phyloP scores from a whole-genome alignment of 2,329 filamentous ascomycete genomes.

The Magnaporthiopsis poae region DNA sequence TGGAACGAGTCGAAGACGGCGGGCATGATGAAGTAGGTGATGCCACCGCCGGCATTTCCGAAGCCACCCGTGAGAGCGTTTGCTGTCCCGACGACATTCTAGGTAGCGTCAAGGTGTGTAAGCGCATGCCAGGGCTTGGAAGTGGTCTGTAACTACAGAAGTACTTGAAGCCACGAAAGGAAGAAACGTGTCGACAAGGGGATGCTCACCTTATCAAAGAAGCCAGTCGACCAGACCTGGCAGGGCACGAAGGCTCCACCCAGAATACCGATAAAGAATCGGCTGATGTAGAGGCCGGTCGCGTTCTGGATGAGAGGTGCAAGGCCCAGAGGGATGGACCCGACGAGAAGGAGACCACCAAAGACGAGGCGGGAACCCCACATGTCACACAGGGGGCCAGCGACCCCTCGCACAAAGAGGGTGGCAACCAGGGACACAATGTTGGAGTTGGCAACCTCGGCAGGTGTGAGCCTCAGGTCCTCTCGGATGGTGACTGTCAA shows the following conservation, averaged over 20 bases:
- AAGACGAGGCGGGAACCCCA: constrained; percentile 76
- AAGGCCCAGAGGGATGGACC: constrained; percentile 71
- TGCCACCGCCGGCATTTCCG: constrained; percentile 79
- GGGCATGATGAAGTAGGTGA: constrained; percentile 91
- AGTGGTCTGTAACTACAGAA: no score
- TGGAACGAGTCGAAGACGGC: constrained; percentile 74
- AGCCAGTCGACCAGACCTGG: constrained; percentile 85
- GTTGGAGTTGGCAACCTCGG: constrained; percentile 78
- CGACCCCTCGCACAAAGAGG: constrained; percentile 64
- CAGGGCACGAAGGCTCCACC: constrained; percentile 74
- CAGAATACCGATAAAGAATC: constrained; percentile 74
- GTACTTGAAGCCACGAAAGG: no score
- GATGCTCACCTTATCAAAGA: constrained; percentile 61
- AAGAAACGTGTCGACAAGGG: no score
- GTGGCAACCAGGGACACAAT: constrained; percentile 70
- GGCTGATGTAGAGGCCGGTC: constrained; percentile 57
- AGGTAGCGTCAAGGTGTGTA: no score
- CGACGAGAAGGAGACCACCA: constrained; percentile 63
- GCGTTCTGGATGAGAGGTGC: constrained; percentile 65
- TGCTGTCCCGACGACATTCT: constrained; percentile 74
- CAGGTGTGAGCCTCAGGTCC: constrained; percentile 61
- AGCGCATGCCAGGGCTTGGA: no score
- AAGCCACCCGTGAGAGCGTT: constrained; percentile 78
- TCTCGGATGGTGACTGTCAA: constrained; percentile 68
- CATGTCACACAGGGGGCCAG: constrained; percentile 75